Percentiles rank a stretch among this genome's conserved stretches.
Evolutionary conservation across 345 rosid genomes (phyloP).

Genomic region (Citrus cavaleriei): DNA sequence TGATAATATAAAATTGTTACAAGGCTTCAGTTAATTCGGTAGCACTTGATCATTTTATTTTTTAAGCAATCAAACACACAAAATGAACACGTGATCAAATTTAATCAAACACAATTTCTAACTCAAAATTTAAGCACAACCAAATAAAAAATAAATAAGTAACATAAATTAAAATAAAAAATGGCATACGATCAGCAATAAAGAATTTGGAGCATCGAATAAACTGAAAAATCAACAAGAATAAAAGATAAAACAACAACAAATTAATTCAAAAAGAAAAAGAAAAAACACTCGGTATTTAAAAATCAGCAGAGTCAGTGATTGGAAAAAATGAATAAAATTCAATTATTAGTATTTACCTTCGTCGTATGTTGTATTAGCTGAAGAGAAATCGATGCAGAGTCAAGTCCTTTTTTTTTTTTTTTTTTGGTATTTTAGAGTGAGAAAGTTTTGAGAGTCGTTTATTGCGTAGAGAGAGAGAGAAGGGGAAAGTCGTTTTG

Average conservation of each 20-base stretch:
- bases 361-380: not conserved
- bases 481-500: not conserved
- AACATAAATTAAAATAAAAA: not conserved
- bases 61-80: no score
- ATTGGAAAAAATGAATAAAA: not conserved
- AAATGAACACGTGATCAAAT: not conserved
- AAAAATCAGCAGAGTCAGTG: not conserved
- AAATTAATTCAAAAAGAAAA: not conserved
- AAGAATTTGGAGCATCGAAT: not conserved
- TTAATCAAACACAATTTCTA: not conserved
- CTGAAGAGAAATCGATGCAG: not conserved
- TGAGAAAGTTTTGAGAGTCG: not conserved
- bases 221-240: not conserved
- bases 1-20: not conserved
- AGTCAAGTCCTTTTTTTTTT: not conserved
- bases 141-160: not conserved
- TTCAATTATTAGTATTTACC: not conserved
- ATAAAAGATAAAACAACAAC: not conserved
- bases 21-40: not conserved
- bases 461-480: not conserved
- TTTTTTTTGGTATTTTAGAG: not conserved
- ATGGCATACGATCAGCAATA: not conserved
- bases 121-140: not conserved
- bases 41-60: not conserved
- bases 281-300: not conserved